Evolutionary conservation across 129 eudicot species (phyloP).

Genomic region (Heracleum sosnowskyi): DNA sequence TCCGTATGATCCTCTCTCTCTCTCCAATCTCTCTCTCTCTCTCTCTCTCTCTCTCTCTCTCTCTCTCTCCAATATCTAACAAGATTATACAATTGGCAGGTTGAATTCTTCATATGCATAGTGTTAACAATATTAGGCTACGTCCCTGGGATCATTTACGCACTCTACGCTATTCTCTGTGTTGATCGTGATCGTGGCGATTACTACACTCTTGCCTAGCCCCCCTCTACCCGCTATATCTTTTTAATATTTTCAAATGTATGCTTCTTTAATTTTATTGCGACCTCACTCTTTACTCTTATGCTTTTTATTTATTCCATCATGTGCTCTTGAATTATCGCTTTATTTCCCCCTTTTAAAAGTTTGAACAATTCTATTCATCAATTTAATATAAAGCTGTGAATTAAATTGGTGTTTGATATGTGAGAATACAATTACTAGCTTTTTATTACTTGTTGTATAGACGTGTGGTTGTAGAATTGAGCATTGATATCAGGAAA

Average conservation of each 20-base stretch:
- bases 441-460: not conserved
- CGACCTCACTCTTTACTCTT: not conserved
- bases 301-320: not conserved
- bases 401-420: not conserved
- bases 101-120: slow-evolving; percentile 63
- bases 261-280: not conserved
- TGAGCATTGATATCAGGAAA: not conserved
- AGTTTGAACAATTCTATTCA: not conserved
- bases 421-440: not conserved
- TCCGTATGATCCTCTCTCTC: slow-evolving; percentile 35
- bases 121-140: slow-evolving; percentile 66
- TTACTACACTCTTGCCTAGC: slow-evolving; percentile 40
- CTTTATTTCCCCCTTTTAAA: not conserved
- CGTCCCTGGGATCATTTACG: slow-evolving; percentile 77
- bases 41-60: slow-evolving; percentile 5
- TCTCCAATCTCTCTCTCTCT: not conserved
- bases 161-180: slow-evolving; percentile 53
- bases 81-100: slow-evolving; percentile 22
- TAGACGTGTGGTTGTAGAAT: not conserved
- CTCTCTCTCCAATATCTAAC: not conserved
- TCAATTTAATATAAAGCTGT: not conserved
- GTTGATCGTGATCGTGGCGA: slow-evolving; percentile 39
- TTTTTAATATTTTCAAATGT: not conserved
- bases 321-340: not conserved
- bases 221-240: not conserved